Percentiles rank a stretch among this genome's conserved stretches.
phyloP scores from a whole-genome alignment of 108 stramenopile species.

The Skeletonema costatum region DNA sequence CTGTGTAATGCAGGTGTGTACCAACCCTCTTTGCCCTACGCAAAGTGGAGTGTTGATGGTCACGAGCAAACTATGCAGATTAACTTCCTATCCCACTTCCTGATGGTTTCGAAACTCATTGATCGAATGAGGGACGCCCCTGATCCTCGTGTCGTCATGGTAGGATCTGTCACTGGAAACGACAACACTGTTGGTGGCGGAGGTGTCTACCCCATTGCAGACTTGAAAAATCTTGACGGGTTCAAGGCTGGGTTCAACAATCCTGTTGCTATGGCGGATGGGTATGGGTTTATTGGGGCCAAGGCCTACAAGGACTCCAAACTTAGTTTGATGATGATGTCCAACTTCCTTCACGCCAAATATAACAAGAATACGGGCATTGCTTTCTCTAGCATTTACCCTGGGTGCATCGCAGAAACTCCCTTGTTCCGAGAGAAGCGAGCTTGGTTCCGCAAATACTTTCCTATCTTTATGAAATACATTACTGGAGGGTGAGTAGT shows the following conservation, averaged over 20 bases:
- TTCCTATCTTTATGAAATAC: conserved; percentile 86
- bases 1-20: conserved; percentile 92
- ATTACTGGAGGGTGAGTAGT: conserved; percentile 68
- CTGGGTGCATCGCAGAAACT: conserved; percentile 97
- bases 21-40: conserved; percentile 80
- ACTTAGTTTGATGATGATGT: conserved; percentile 88
- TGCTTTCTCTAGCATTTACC: conserved; percentile 93
- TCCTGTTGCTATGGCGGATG: conserved; percentile 90
- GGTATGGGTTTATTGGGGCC: conserved; percentile 89
- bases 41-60: conserved; percentile 87
- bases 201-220: conserved; percentile 91
- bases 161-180: conserved; percentile 91
- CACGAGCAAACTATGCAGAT: conserved; percentile 94
- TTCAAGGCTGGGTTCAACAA: conserved; percentile 84
- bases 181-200: conserved; percentile 93
- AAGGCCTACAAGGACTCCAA: conserved; percentile 94
- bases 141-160: conserved; percentile 81
- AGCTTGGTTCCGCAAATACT: conserved; percentile 90
- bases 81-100: conserved; percentile 88
- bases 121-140: conserved; percentile 66
- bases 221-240: conserved; percentile 85
- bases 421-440: conserved; percentile 96
- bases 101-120: conserved; percentile 77
- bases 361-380: conserved; percentile 91
- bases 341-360: conserved; percentile 88